Evolutionary conservation across 345 rosid genomes (phyloP).

Genomic region (Lepidium sativum): DNA sequence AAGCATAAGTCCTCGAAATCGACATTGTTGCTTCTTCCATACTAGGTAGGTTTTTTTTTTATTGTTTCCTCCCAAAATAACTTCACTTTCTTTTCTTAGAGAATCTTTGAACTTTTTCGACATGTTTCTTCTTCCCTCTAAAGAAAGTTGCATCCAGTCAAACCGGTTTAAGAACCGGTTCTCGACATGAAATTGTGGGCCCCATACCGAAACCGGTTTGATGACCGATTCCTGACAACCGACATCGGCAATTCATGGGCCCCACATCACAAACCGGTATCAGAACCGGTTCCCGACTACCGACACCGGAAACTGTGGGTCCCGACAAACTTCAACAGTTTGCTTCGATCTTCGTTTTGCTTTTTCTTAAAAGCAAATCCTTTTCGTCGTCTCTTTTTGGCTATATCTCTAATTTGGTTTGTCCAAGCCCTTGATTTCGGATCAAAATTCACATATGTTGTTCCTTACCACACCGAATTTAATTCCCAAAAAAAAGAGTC

Average conservation of each 20-base stretch:
- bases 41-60: background rate
- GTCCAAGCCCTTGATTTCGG: background rate
- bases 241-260: background rate
- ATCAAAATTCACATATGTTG: background rate
- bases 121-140: background rate
- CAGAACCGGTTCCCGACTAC: constrained; percentile 23
- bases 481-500: background rate
- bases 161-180: background rate
- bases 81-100: background rate
- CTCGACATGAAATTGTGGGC: background rate
- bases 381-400: constrained; percentile 21
- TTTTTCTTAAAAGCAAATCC: constrained; percentile 48
- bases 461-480: background rate
- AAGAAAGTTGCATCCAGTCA: constrained; percentile 3
- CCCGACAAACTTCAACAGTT: constrained; percentile 22
- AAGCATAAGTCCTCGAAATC: background rate
- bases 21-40: background rate
- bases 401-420: background rate
- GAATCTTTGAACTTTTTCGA: background rate
- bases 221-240: background rate
- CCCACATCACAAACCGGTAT: background rate
- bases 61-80: background rate
- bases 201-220: background rate
- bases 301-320: constrained; percentile 33
- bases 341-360: constrained; percentile 17